These are phyloP conservation scores for Capsicum baccatum DNA, from an alignment of 257 asterid species.

Conservation along the genomic window DNA sequence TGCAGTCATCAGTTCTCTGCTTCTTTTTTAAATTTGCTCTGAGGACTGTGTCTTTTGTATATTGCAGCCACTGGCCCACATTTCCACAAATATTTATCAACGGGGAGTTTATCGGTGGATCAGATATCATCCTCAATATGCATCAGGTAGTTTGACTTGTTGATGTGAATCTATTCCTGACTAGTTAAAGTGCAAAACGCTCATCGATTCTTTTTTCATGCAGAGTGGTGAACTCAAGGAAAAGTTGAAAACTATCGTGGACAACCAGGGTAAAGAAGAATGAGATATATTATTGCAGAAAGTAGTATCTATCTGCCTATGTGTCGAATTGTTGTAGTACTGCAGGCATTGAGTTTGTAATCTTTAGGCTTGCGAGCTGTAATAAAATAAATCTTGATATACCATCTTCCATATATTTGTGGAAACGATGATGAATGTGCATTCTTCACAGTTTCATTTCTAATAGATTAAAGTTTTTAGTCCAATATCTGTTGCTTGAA, in stretches of 20 bases:
- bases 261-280: slow-evolving; percentile 45
- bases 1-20: background rate
- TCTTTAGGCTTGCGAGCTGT: slow-evolving; percentile 23
- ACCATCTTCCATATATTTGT: slow-evolving; percentile 13
- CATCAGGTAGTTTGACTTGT: slow-evolving; percentile 63
- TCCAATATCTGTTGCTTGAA: background rate
- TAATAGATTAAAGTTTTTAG: background rate
- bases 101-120: slow-evolving; percentile 94
- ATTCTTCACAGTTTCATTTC: background rate
- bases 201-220: slow-evolving; percentile 36
- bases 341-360: background rate
- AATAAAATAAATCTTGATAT: background rate
- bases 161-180: background rate
- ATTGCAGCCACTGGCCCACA: slow-evolving; percentile 96
- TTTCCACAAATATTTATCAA: slow-evolving; percentile 95
- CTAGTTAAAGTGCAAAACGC: background rate
- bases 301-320: background rate
- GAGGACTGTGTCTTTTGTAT: background rate
- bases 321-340: background rate
- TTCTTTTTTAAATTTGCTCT: background rate
- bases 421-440: background rate
- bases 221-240: slow-evolving; percentile 84
- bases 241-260: slow-evolving; percentile 55
- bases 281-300: slow-evolving; percentile 7
- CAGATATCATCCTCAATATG: slow-evolving; percentile 94